These are phyloP conservation scores for Grigorovia jiainica DNA, from an alignment of 805 yeast species.

Conservation along the genomic window DNA sequence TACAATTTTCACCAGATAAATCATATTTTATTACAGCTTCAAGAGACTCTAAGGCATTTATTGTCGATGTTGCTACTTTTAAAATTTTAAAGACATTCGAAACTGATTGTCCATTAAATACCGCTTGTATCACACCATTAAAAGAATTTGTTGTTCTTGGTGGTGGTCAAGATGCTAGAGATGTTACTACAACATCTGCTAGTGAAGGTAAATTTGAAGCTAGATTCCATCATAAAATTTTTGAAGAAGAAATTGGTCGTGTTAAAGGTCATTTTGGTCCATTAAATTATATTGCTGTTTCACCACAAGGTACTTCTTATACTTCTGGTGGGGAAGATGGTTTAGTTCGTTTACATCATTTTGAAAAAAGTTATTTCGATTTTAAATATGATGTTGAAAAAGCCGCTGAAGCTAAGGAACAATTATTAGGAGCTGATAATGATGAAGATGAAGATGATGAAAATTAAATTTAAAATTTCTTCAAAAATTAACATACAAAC, in stretches of 20 bases:
- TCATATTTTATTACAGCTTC: slow-evolving; percentile 89
- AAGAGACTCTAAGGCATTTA: slow-evolving; percentile 76
- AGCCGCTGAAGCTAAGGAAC: slow-evolving; percentile 46
- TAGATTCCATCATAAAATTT: slow-evolving; percentile 88
- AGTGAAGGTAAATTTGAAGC: slow-evolving; percentile 96
- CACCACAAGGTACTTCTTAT: slow-evolving; percentile 86
- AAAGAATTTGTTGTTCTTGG: slow-evolving; percentile 90
- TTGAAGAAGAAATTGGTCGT: slow-evolving; percentile 93
- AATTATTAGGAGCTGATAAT: slow-evolving; percentile 19
- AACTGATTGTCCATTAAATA: slow-evolving; percentile 90
- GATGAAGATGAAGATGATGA: background rate
- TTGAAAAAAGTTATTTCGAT: slow-evolving; percentile 87
- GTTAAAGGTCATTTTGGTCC: slow-evolving; percentile 99
- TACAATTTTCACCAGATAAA: slow-evolving; percentile 80
- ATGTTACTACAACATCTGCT: slow-evolving; percentile 93
- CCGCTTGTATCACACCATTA: slow-evolving; percentile 88
- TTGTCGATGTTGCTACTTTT: slow-evolving; percentile 71
- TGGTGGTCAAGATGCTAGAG: slow-evolving; percentile 99
- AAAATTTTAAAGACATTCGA: slow-evolving; percentile 62
- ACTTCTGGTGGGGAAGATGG: slow-evolving; percentile 99
- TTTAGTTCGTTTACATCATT: slow-evolving; percentile 84
- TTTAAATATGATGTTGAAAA: slow-evolving; percentile 88
- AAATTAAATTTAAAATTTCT: background rate
- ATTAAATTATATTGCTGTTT: slow-evolving; percentile 83
- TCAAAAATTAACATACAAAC: no score